These are phyloP conservation scores for Coniochaeta ligniaria DNA, from an alignment of 2,329 filamentous ascomycete species.

Conservation along the genomic window DNA sequence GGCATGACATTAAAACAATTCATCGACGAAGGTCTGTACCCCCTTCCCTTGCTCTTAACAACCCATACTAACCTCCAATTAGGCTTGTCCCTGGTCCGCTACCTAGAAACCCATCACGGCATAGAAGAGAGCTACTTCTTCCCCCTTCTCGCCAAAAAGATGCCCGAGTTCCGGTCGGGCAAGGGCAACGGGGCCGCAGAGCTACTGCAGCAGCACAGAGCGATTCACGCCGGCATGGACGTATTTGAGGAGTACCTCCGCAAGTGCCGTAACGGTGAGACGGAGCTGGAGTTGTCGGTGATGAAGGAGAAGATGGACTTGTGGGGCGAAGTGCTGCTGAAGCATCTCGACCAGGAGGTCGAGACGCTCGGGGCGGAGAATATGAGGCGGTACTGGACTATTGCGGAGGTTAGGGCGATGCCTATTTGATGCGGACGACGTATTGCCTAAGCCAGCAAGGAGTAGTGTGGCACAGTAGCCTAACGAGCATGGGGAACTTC, in stretches of 20 bases:
- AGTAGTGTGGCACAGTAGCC: background rate
- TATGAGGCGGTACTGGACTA: conserved; percentile 76
- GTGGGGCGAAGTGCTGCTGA: conserved; percentile 75
- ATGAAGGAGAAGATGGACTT: conserved; percentile 67
- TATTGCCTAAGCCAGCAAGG: background rate
- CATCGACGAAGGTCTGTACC: conserved; percentile 44
- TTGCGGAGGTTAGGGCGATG: conserved; percentile 65
- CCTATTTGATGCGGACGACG: conserved; percentile 45
- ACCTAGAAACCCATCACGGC: conserved; percentile 69
- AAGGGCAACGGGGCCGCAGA: conserved; percentile 26
- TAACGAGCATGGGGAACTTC: too few relatives aligned
- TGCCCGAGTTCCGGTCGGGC: conserved; percentile 62
- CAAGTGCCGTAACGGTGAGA: conserved; percentile 55
- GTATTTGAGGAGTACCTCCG: conserved; percentile 58
- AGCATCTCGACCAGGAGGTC: conserved; percentile 81
- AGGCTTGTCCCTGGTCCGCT: conserved; percentile 56
- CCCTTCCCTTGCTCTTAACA: background rate
- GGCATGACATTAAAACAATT: conserved; percentile 64
- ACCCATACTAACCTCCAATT: background rate
- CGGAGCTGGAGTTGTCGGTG: conserved; percentile 45
- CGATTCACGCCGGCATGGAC: conserved; percentile 73
- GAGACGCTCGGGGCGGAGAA: conserved; percentile 72
- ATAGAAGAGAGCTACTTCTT: conserved; percentile 83
- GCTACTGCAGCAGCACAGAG: conserved; percentile 65
- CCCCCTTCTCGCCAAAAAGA: conserved; percentile 65